Base-by-base conservation (phyloP, 371 early-diverging fungal genomes). In the Chytridium lagenaria region DNA sequence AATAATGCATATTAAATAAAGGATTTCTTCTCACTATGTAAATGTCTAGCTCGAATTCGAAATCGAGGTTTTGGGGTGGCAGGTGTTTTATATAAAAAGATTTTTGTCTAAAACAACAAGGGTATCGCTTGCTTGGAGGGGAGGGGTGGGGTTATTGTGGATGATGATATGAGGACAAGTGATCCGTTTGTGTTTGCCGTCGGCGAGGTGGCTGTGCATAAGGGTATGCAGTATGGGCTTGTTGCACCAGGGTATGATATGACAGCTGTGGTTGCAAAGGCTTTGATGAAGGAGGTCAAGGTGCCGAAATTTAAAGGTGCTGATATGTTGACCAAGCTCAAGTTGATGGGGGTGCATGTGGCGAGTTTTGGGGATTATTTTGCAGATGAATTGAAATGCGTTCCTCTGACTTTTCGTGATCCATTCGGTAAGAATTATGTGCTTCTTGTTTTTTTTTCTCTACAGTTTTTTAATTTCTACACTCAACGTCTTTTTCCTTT, bases 231-330 rank as follows among this genome's bases (percentile, higher is more conserved):
- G 44, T 90, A 88, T 71, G 91, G 91, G 50, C 77, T 90, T 16
- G n/a, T n/a, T n/a, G n/a, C 87, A 12, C 91, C 91, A 36, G 89
- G 91, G 57, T 88, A 89, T 44, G 90, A 90, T 23, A 91, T 90
- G 90, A 90, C 90, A 30, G 88, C 88, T 37, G 80, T 86, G 1
- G 85, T 88, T 39, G 89, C 90, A 3, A 79, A 79, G n/a, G 87
- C 88, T 74, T 68, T 90, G 38, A 79, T 86, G 19, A 73, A 81
- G 0, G 49, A 66, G 38, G n/a, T n/a, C n/a, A 50, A 76, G 69
- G 26, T 55, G 16, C 69, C 71, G n/a, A 23, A 28, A 51, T 91
- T 90, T 75, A 85, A 73, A 7, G 84, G 86, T n/a, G 83, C 86
- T 39, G 91, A 91, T 72, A 81, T 88, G 83, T 88, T 88, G n/a